Conservation (phyloP, 257 asterid genomes). For the Euphrasia confusa region DNA sequence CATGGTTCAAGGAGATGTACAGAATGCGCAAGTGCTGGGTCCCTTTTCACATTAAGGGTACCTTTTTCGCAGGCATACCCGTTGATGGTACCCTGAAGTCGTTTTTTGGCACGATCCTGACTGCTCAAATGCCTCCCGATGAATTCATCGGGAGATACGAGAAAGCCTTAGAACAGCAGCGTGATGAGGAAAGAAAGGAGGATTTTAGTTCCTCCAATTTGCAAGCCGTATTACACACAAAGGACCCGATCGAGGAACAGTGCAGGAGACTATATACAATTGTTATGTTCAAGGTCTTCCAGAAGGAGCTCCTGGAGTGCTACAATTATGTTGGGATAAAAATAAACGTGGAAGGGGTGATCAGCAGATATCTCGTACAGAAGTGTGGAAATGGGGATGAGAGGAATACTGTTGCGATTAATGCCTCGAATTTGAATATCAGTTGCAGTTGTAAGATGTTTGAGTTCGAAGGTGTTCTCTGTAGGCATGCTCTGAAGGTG, state of each 20-base stretch:
- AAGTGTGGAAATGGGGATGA: slow-evolving; percentile 70
- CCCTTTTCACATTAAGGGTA: slow-evolving; percentile 60
- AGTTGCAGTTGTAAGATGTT: slow-evolving; percentile 91
- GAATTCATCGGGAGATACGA: slow-evolving; percentile 69
- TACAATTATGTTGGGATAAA: slow-evolving; percentile 72
- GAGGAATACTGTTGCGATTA: slow-evolving; percentile 82
- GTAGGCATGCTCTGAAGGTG: slow-evolving; percentile 82
- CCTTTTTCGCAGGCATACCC: slow-evolving; percentile 89
- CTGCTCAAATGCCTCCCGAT: slow-evolving; percentile 52
- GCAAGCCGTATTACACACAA: slow-evolving; percentile 72
- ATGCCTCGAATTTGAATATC: slow-evolving; percentile 69
- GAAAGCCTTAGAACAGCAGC: slow-evolving; percentile 67
- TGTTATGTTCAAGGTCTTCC: slow-evolving; percentile 75
- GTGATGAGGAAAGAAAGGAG: slow-evolving; percentile 82
- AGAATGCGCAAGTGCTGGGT: slow-evolving; percentile 82
- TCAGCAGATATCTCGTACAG: slow-evolving; percentile 80
- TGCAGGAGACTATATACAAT: slow-evolving; percentile 76
- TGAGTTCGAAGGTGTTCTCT: slow-evolving; percentile 85
- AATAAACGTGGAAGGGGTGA: slow-evolving; percentile 82
- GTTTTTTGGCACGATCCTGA: slow-evolving; percentile 54
- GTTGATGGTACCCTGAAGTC: slow-evolving; percentile 73
- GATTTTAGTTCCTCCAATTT: slow-evolving; percentile 71
- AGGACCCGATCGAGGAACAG: slow-evolving; percentile 94
- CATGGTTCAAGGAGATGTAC: slow-evolving; percentile 82
- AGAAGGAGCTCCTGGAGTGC: slow-evolving; percentile 89